Percentiles rank a stretch among this genome's conserved stretches.
phyloP scores from a whole-genome alignment of 495 filamentous ascomycete species.

The Astrocystis sublimbata region DNA sequence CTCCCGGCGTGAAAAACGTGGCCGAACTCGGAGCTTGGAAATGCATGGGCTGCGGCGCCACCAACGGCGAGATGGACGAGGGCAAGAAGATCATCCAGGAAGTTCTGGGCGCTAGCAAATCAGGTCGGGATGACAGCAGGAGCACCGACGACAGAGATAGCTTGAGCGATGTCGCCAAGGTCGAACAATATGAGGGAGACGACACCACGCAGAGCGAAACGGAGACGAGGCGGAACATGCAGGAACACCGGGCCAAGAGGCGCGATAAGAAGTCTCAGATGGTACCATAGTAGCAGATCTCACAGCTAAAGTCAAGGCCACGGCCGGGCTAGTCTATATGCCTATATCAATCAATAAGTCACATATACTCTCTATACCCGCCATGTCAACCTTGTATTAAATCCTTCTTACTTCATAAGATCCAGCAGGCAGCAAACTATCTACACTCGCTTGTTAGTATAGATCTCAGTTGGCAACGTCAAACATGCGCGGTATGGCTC shows the following conservation, averaged over 20 bases:
- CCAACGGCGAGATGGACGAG: constrained; percentile 79
- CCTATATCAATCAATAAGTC: too few species aligned
- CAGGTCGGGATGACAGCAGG: constrained; percentile 12
- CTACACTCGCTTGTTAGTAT: too few species aligned
- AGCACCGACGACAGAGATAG: constrained; percentile 33
- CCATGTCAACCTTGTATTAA: too few species aligned
- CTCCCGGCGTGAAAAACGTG: constrained; percentile 75
- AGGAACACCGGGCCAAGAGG: constrained; percentile 18
- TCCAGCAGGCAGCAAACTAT: too few species aligned
- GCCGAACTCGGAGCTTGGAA: constrained; percentile 87
- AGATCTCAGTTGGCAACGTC: too few species aligned
- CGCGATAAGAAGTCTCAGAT: constrained; percentile 33
- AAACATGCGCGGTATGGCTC: too few species aligned
- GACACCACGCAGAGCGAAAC: constrained; percentile 21
- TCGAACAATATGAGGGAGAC: constrained; percentile 41
- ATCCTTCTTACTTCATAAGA: too few species aligned
- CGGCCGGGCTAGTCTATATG: neutral
- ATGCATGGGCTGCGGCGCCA: constrained; percentile 79
- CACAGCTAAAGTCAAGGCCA: neutral
- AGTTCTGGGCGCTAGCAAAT: constrained; percentile 39
- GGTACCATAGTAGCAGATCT: constrained; percentile 24
- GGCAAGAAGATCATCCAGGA: constrained; percentile 60
- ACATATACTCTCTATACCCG: too few species aligned
- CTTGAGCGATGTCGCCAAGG: constrained; percentile 41
- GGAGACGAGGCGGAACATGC: constrained; percentile 13